These are phyloP conservation scores for Cyberlindnera euphorbiae DNA, from an alignment of 805 yeast genomes.

Conservation along the genomic window DNA sequence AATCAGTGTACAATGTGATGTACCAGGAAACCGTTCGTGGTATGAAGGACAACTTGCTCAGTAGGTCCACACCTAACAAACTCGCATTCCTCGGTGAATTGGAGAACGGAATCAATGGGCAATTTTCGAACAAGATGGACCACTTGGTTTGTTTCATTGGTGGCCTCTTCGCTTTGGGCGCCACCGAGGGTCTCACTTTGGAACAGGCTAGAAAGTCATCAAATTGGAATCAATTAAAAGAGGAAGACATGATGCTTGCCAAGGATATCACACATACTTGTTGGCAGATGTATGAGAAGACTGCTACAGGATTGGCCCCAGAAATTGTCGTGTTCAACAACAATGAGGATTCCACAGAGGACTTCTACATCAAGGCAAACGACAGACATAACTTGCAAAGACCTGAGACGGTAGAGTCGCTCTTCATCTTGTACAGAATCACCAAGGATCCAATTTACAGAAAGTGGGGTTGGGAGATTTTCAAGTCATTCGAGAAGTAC, in stretches of 20 bases:
- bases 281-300: slow-evolving; percentile 74
- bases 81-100: slow-evolving; percentile 74
- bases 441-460: slow-evolving; percentile 80
- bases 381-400: slow-evolving; percentile 87
- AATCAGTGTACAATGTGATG: slow-evolving; percentile 60
- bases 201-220: slow-evolving; percentile 48
- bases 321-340: slow-evolving; percentile 83
- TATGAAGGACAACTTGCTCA: slow-evolving; percentile 60
- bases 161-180: slow-evolving; percentile 83
- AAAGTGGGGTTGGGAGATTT: slow-evolving; percentile 86
- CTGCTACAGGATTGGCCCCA: slow-evolving; percentile 76
- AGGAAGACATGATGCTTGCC: slow-evolving; percentile 63
- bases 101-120: slow-evolving; percentile 59
- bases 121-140: slow-evolving; percentile 74
- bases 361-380: slow-evolving; percentile 61
- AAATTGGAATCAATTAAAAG: slow-evolving; percentile 54
- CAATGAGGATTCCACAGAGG: slow-evolving; percentile 39
- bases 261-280: slow-evolving; percentile 76
- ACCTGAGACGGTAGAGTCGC: slow-evolving; percentile 90
- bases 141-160: slow-evolving; percentile 91
- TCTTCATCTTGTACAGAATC: slow-evolving; percentile 73
- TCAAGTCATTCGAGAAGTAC: slow-evolving; percentile 60
- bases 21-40: slow-evolving; percentile 76
- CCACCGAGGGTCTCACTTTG: slow-evolving; percentile 67
- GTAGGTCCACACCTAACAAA: slow-evolving; percentile 55